A percentile compares a stretch with the other conserved stretches of the same genome.
These are phyloP conservation scores for Clarireedia monteithiana DNA, from an alignment of 2,329 filamentous ascomycete species.

Conservation along the genomic window DNA sequence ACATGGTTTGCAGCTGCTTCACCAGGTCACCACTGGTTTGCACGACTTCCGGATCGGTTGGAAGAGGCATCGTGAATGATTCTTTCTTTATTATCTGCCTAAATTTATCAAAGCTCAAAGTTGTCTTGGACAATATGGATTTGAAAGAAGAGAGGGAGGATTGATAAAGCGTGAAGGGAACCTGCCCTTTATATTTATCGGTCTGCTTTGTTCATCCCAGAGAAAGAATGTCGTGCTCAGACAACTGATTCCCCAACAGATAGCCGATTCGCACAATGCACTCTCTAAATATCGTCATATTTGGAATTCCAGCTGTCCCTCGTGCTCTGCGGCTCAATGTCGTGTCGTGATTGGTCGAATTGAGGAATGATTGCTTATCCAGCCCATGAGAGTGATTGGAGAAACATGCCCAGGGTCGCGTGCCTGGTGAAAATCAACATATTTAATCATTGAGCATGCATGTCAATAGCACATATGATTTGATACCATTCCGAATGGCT, in stretches of 20 bases:
- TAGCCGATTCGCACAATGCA: neutral
- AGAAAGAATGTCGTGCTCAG: too few species aligned
- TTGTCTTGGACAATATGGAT: neutral
- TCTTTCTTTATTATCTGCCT: neutral
- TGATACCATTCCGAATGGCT: neutral
- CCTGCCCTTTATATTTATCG: neutral
- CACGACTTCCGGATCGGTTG: constrained; percentile 2
- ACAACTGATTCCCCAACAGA: neutral
- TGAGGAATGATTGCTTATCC: neutral
- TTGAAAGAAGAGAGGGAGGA: neutral
- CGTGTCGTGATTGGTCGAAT: neutral
- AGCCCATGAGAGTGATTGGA: neutral
- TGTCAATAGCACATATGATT: neutral
- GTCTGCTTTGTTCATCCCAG: too few species aligned
- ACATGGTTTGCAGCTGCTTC: neutral
- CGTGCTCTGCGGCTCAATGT: neutral
- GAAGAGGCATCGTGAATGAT: constrained; percentile 4
- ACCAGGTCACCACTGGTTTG: constrained; percentile 5
- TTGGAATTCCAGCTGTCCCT: neutral
- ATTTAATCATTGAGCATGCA: neutral
- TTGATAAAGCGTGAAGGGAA: neutral
- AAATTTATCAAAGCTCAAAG: neutral
- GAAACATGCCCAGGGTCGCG: neutral
- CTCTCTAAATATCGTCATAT: neutral
- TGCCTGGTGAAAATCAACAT: too few species aligned